Percentiles rank a stretch among this genome's conserved stretches.
phyloP scores from a whole-genome alignment of 805 yeast species.

The Starmerella tilneyi region DNA sequence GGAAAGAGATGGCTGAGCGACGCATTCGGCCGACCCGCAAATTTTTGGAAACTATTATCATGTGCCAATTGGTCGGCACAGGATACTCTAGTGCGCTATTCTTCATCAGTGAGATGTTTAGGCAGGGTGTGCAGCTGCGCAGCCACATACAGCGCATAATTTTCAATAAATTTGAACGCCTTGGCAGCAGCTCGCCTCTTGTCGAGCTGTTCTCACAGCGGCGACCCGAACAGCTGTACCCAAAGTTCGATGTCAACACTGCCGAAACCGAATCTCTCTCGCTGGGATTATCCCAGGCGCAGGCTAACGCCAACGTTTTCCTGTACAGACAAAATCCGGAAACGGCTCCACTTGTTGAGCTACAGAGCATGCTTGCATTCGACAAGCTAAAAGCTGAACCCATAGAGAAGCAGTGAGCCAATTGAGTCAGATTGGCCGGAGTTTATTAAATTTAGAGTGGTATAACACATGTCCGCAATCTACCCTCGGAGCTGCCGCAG shows the following conservation, averaged over 20 bases:
- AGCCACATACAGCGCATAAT: conserved; percentile 18
- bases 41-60: conserved; percentile 26
- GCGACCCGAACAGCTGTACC: not conserved
- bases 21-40: conserved; percentile 19
- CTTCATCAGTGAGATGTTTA: conserved; percentile 26
- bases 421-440: not conserved
- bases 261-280: conserved; percentile 17
- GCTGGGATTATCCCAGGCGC: conserved; percentile 16
- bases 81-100: conserved; percentile 19
- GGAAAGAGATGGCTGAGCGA: conserved; percentile 19
- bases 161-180: conserved; percentile 10
- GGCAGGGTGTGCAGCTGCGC: conserved; percentile 20
- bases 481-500: conserved; percentile 67
- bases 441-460: not conserved
- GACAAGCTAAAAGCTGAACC: conserved; percentile 9
- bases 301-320: conserved; percentile 18
- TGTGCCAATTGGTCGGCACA: conserved; percentile 25
- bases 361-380: conserved; percentile 19
- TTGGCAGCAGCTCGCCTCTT: conserved; percentile 9
- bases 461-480: not conserved
- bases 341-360: conserved; percentile 5
- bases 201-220: conserved; percentile 10
- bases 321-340: conserved; percentile 9
- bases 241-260: conserved; percentile 9
- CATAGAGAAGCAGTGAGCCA: not conserved